Base-by-base conservation (phyloP, 768 basidiomycete genomes). In the Lactarius deliciosus region DNA sequence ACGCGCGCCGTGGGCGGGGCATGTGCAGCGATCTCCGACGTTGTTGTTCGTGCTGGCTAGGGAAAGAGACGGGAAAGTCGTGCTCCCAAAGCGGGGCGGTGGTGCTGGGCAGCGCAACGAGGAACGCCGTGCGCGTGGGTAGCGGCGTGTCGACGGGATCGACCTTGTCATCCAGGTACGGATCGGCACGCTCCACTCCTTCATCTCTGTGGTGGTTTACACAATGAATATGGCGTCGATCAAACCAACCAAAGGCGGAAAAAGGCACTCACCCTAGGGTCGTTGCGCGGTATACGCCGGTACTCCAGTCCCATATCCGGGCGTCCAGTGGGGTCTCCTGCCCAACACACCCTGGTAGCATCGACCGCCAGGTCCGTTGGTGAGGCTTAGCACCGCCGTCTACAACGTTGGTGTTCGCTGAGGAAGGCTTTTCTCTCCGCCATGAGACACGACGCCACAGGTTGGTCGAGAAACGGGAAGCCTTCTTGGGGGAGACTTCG, bases 261-360 rank as follows among this genome's bases (percentile, higher is more conserved):
- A 30, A 53, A 30, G 9, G 3, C 18, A 55, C 69, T 68, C 45
- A 69, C 66, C 57, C 66, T 6, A 41, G 11, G 13, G 57, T 10
- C 4, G 34, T 45, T 36, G 65, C 61, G 47, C 43, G 30, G 25
- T 62, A 50, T 20, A 69, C 65, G 11, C 41, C 36, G 11, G 41
- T 28, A 11, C 56, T 61, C 64, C 64, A 61, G 41, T 69, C 68
- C 68, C 65, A 60, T 62, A 69, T 68, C 57, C 57, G 65, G 28
- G 45, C 53, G 30, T 69, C 58, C 22, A 69, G 30, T 9, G 57
- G 20, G 10, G 38, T 41, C 20, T 68, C 68, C 25, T 67, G 65
- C 8, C 25, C 41, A 34, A 57, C 34, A 16, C 30, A 28, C 22
- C 57, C 32, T 22, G 57, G 25, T 41, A 67, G 15, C 65, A 60